Conservation (phyloP, 1,284 basidiomycete genomes). For the Ceratobasidium sp. region DNA sequence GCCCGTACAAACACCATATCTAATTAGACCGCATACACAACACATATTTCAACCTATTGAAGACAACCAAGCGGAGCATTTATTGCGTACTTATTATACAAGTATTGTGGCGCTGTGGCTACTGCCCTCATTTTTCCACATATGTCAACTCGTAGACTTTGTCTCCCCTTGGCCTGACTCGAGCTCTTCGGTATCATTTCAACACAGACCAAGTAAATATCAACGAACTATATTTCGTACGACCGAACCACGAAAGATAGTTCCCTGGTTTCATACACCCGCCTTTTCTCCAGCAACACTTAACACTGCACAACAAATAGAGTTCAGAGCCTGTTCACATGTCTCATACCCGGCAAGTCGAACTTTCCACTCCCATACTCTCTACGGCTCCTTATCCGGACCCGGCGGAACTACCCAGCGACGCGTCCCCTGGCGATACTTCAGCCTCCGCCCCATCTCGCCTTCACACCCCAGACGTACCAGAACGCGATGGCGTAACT, state of each 20-base stretch:
- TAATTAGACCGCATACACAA: conserved; percentile 10
- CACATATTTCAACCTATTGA: background rate
- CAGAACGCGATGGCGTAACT: conserved; percentile 21
- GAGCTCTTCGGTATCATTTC: background rate
- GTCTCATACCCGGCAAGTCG: conserved; percentile 41
- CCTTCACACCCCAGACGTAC: conserved; percentile 18
- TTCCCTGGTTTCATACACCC: conserved; percentile 36
- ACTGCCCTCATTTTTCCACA: conserved; percentile 30
- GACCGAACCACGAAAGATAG: conserved; percentile 22
- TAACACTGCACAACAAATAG: conserved; percentile 11
- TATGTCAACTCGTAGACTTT: conserved; percentile 30
- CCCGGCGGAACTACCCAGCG: conserved; percentile 18
- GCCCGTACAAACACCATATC: background rate
- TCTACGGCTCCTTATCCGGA: conserved; percentile 30
- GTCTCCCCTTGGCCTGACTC: conserved; percentile 30
- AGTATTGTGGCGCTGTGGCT: conserved; percentile 4
- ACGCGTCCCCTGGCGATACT: conserved; percentile 36
- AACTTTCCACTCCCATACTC: background rate
- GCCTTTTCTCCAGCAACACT: conserved; percentile 7
- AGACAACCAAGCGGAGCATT: background rate
- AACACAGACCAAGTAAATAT: conserved; percentile 36
- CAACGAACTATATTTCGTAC: conserved; percentile 31
- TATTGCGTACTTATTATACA: conserved; percentile 26
- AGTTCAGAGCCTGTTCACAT: conserved; percentile 14
- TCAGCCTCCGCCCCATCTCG: conserved; percentile 27